phyloP scores from a whole-genome alignment of 2,329 filamentous ascomycete species.

The Ceratocystis smalleyi region DNA sequence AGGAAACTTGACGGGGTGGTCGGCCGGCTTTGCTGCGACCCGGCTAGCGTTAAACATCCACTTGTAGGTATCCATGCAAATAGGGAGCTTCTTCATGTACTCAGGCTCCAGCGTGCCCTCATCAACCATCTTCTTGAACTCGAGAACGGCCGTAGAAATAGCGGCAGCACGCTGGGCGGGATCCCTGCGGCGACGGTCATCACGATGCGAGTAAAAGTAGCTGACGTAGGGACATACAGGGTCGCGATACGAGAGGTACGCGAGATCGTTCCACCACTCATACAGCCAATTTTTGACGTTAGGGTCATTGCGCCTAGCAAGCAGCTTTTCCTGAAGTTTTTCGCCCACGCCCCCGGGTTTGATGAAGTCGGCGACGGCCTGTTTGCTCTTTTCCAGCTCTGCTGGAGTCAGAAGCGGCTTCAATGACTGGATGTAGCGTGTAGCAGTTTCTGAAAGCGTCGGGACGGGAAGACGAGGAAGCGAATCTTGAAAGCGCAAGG shows the following conservation, averaged over 20 bases:
- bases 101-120: constrained; percentile 73
- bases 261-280: constrained; percentile 96
- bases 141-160: constrained; percentile 67
- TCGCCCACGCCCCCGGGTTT: constrained; percentile 71
- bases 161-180: constrained; percentile 87
- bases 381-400: constrained; percentile 59
- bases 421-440: constrained; percentile 65
- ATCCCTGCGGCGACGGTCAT: constrained; percentile 75
- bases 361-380: constrained; percentile 77
- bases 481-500: constrained; percentile 77
- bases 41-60: constrained; percentile 97
- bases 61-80: constrained; percentile 96
- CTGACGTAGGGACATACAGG: constrained; percentile 95
- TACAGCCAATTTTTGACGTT: constrained; percentile 84
- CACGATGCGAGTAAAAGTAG: constrained; percentile 97
- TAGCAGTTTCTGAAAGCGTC: constrained; percentile 65
- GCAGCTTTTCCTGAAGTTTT: constrained; percentile 72
- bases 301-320: constrained; percentile 64
- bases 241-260: constrained; percentile 86
- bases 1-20: constrained; percentile 70
- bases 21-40: constrained; percentile 65
- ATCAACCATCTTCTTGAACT: constrained; percentile 92
- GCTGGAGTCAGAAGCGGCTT: constrained; percentile 53
- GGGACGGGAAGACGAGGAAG: constrained; percentile 66
- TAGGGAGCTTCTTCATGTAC: constrained; percentile 95